Conservation (phyloP, 495 filamentous ascomycete species). For the Glutinoglossum americanum region DNA sequence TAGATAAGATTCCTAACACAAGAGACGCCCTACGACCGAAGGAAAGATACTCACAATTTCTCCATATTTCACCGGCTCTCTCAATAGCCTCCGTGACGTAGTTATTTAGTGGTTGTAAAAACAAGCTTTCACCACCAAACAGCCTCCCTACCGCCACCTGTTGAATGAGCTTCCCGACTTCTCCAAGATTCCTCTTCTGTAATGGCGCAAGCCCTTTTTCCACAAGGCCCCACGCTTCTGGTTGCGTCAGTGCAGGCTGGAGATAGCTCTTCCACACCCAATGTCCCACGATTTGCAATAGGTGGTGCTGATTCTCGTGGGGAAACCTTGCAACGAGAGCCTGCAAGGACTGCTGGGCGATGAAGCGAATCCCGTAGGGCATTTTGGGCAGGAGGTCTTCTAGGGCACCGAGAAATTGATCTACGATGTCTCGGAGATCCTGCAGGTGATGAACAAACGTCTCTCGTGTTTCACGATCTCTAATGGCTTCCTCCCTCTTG, state of each 20-base stretch:
- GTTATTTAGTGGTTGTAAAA: constrained; percentile 79
- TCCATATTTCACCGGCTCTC: constrained; percentile 56
- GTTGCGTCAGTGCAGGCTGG: constrained; percentile 65
- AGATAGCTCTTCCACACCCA: constrained; percentile 93
- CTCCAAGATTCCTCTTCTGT: constrained; percentile 78
- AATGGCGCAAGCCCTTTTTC: constrained; percentile 73
- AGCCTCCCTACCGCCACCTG: constrained; percentile 68
- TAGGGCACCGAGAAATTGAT: constrained; percentile 61
- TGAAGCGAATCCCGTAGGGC: constrained; percentile 82
- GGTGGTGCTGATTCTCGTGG: constrained; percentile 49
- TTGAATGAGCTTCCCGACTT: constrained; percentile 76
- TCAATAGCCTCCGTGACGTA: constrained; percentile 76
- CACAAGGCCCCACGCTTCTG: constrained; percentile 74
- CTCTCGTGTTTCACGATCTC: constrained; percentile 74
- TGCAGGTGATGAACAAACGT: constrained; percentile 85
- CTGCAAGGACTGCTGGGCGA: constrained; percentile 73
- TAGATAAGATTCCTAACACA: background rate
- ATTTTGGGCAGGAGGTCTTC: constrained; percentile 70
- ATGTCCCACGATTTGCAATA: constrained; percentile 66
- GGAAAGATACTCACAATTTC: constrained; percentile 26
- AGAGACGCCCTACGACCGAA: background rate
- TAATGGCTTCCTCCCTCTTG: constrained; percentile 75
- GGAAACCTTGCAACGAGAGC: constrained; percentile 52
- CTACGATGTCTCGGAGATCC: constrained; percentile 78
- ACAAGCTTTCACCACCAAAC: constrained; percentile 87